Conservation (phyloP, 768 basidiomycete genomes). For the Pulveroboletus ravenelii region DNA sequence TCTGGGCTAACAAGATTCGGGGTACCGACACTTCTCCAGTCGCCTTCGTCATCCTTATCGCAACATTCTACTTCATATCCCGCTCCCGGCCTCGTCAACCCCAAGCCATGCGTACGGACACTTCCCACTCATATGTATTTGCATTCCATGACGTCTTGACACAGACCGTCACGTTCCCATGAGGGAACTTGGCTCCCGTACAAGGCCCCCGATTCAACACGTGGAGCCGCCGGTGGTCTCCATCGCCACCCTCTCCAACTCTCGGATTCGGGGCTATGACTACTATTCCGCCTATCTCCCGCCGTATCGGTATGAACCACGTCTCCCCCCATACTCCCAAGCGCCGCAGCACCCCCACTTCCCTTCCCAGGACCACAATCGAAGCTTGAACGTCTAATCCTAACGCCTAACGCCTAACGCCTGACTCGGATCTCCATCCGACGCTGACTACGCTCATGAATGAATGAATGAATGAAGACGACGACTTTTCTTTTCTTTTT, state of each 20-base stretch:
- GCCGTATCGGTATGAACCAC: slow-evolving; percentile 6
- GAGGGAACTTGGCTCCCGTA: background rate
- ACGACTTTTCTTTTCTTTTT: no score
- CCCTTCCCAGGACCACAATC: background rate
- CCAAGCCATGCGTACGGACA: no score
- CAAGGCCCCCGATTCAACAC: background rate
- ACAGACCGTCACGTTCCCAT: no score
- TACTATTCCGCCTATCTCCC: background rate
- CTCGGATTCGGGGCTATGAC: background rate
- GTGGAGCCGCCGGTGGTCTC: slow-evolving; percentile 2
- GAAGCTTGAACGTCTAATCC: background rate
- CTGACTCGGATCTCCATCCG: no score
- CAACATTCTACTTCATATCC: background rate
- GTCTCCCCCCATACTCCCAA: slow-evolving; percentile 11
- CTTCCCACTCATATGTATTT: no score
- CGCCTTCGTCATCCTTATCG: slow-evolving; percentile 10
- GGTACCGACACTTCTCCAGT: slow-evolving; percentile 2
- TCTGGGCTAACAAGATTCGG: no score
- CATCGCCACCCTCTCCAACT: background rate
- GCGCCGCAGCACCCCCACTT: background rate
- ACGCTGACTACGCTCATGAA: background rate
- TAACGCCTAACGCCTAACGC: background rate
- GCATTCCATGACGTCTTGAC: no score
- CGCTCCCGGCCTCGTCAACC: background rate
- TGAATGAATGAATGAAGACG: no score